These are phyloP conservation scores for Ceratobasidium sp. DNA, from an alignment of 1,284 basidiomycete genomes.

Conservation along the genomic window DNA sequence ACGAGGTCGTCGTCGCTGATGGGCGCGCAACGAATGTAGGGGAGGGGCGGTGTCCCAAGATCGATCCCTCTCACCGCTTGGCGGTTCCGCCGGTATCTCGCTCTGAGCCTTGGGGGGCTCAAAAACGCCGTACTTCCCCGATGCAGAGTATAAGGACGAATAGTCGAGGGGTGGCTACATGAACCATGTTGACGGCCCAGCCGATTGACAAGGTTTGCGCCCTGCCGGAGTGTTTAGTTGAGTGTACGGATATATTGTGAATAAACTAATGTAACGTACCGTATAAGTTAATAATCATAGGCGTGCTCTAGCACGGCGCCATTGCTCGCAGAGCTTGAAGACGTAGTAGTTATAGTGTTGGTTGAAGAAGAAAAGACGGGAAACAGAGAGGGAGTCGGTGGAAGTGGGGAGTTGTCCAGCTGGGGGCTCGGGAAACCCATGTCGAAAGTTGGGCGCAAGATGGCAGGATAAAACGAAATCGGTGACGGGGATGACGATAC, in stretches of 20 bases:
- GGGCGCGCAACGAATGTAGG: no score
- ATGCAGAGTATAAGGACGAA: neutral
- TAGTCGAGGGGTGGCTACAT: neutral
- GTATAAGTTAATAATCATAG: no score
- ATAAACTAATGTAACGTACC: no score
- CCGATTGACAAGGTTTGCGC: no score
- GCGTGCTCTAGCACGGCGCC: neutral
- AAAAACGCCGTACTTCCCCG: neutral
- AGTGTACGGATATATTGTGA: no score
- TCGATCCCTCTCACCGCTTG: no score
- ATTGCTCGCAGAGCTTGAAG: neutral
- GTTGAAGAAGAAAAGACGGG: neutral
- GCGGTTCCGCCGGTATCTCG: no score
- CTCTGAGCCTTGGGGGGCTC: no score
- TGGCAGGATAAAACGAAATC: neutral
- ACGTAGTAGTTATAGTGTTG: conserved; percentile 1
- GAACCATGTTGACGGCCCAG: no score
- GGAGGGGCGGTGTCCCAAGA: no score
- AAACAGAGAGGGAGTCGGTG: neutral
- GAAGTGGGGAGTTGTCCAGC: neutral
- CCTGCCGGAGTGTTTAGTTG: no score
- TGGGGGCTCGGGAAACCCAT: neutral
- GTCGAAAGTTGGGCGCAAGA: neutral
- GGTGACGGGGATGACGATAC: neutral
- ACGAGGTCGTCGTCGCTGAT: no score